Percentiles rank a stretch among this genome's conserved stretches.
Conservation (phyloP, 2,329 filamentous ascomycete genomes). For the Colletotrichum lupini region DNA sequence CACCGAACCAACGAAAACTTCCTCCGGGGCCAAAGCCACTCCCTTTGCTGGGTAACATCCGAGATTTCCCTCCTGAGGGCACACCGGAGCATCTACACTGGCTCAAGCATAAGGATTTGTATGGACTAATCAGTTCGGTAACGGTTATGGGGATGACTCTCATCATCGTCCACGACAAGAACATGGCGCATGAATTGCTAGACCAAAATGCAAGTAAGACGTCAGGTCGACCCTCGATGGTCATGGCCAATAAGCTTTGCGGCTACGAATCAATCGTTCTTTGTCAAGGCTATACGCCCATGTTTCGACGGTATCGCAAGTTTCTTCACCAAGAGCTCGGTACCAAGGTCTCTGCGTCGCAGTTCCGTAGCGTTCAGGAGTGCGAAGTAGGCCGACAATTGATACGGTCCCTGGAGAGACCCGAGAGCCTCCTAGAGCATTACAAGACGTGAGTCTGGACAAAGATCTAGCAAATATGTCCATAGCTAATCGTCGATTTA, state of each 20-base stretch:
- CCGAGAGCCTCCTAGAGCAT: slow-evolving; percentile 24
- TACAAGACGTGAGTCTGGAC: slow-evolving; percentile 31
- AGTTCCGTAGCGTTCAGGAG: slow-evolving; percentile 34
- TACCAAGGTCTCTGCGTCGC: slow-evolving; percentile 38
- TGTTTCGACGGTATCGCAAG: slow-evolving; percentile 41
- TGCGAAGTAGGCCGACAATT: slow-evolving; percentile 27
- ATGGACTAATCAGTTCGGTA: slow-evolving; percentile 52
- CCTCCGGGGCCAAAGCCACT: slow-evolving; percentile 62
- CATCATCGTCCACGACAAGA: slow-evolving; percentile 51
- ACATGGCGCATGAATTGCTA: slow-evolving; percentile 49
- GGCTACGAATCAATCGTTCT: slow-evolving; percentile 41
- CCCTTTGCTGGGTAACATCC: slow-evolving; percentile 61
- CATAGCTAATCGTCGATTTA: background rate
- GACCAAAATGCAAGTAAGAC: slow-evolving; percentile 47
- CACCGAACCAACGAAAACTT: slow-evolving; percentile 35
- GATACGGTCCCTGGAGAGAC: slow-evolving; percentile 22
- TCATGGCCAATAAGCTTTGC: slow-evolving; percentile 42
- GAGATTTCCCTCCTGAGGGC: slow-evolving; percentile 54
- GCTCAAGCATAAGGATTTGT: slow-evolving; percentile 51
- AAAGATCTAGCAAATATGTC: background rate
- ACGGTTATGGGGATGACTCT: slow-evolving; percentile 53
- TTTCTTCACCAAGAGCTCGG: slow-evolving; percentile 43
- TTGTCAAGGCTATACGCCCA: slow-evolving; percentile 39
- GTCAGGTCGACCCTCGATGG: slow-evolving; percentile 43
- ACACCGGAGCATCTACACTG: slow-evolving; percentile 52